Evolutionary conservation across 495 filamentous ascomycete genomes (phyloP).

Genomic region (Podospora tetraspora): DNA sequence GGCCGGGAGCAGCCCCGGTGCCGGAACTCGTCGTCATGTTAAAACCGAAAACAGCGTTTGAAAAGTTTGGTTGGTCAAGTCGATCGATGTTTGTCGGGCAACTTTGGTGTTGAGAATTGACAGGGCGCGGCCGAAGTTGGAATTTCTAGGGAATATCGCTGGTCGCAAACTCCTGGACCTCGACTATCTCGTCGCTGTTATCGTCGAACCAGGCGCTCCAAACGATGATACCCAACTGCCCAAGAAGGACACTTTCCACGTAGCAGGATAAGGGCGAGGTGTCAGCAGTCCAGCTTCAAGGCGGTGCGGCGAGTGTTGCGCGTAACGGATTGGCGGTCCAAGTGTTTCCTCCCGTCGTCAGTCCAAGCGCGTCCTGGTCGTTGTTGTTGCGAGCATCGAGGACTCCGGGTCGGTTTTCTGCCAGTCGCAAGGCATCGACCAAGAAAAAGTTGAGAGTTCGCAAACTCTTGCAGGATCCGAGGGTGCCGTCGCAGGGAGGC

Average conservation of each 20-base stretch:
- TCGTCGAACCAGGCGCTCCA: background rate
- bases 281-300: background rate
- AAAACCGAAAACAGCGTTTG: background rate
- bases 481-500: background rate
- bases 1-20: background rate
- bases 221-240: background rate
- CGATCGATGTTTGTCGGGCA: background rate
- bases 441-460: background rate
- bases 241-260: background rate
- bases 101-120: background rate
- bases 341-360: background rate
- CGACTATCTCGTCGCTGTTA: background rate
- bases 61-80: background rate
- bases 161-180: background rate
- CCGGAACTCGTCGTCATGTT: background rate
- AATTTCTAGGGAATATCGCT: background rate
- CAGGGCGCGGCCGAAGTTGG: background rate
- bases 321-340: background rate
- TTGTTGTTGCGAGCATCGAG: background rate
- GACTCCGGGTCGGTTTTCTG: background rate
- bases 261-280: background rate
- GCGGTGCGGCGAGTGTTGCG: background rate
- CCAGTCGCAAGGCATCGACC: background rate
- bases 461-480: background rate
- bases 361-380: background rate